Percentiles rank a stretch among this genome's conserved stretches.
Evolutionary conservation across 2,329 filamentous ascomycete species (phyloP).

Genomic region (Fusarium buxicola): DNA sequence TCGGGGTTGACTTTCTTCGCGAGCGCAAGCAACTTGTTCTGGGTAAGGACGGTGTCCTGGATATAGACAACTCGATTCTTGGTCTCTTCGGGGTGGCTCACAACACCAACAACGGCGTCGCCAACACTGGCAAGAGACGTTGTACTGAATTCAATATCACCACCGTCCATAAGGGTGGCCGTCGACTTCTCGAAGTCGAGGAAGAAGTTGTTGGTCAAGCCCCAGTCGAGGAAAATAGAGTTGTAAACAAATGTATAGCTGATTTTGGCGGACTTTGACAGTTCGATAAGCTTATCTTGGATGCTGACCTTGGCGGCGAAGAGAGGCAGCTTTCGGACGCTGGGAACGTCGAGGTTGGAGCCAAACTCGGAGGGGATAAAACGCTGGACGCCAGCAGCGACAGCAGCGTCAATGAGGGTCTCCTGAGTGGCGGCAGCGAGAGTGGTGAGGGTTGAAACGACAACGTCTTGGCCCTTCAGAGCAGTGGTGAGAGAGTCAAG

Average conservation of each 20-base stretch:
- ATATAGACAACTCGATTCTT: conserved; percentile 63
- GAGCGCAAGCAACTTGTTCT: conserved; percentile 57
- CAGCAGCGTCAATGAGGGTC: conserved; percentile 67
- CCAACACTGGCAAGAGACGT: conserved; percentile 62
- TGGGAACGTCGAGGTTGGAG: conserved; percentile 48
- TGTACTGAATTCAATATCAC: conserved; percentile 59
- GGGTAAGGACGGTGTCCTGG: conserved; percentile 58
- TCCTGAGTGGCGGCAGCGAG: conserved; percentile 54
- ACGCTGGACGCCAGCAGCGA: conserved; percentile 69
- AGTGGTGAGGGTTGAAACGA: conserved; percentile 55
- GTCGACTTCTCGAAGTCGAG: conserved; percentile 54
- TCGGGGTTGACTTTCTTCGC: conserved; percentile 61
- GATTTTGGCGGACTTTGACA: conserved; percentile 56
- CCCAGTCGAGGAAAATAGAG: conserved; percentile 71
- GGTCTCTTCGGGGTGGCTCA: conserved; percentile 63
- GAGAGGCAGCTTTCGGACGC: conserved; percentile 59
- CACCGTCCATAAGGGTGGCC: conserved; percentile 61
- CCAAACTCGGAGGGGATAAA: conserved; percentile 72
- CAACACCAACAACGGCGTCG: conserved; percentile 60
- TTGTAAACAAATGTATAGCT: conserved; percentile 67
- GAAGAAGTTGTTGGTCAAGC: conserved; percentile 56
- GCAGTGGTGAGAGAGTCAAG: conserved; percentile 61
- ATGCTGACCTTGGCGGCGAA: conserved; percentile 62
- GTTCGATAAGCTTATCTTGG: conserved; percentile 55
- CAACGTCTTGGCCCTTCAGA: conserved; percentile 67